phyloP scores from a whole-genome alignment of 1,139 yeast genomes.

The Diutina scorzettiae region DNA sequence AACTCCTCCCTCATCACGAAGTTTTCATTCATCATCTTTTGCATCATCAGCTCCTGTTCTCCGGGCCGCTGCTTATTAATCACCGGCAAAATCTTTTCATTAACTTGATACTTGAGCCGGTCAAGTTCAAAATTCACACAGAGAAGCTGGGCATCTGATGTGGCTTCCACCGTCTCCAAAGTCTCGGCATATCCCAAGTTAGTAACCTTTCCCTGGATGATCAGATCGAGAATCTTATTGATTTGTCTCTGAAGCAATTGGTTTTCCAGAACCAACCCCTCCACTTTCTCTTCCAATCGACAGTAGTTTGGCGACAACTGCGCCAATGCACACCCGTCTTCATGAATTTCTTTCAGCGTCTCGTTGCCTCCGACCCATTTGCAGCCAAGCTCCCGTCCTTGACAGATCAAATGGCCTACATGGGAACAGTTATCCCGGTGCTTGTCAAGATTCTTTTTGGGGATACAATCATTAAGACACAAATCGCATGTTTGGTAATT shows the following conservation, averaged over 20 bases:
- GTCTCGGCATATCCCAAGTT: conserved; percentile 39
- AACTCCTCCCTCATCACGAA: conserved; percentile 38
- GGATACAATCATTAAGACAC: conserved; percentile 31
- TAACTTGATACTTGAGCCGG: conserved; percentile 29
- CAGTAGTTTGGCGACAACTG: neutral
- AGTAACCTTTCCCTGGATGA: conserved; percentile 39
- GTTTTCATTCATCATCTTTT: conserved; percentile 30
- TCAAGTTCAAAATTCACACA: conserved; percentile 25
- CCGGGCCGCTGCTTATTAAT: conserved; percentile 16
- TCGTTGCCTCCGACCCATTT: conserved; percentile 28
- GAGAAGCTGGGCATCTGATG: conserved; percentile 8
- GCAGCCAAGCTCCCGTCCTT: conserved; percentile 31
- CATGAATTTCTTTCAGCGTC: conserved; percentile 20
- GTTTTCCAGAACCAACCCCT: conserved; percentile 11
- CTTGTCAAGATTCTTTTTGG: conserved; percentile 19
- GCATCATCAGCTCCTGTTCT: conserved; percentile 14
- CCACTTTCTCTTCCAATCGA: neutral
- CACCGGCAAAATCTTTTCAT: conserved; percentile 28
- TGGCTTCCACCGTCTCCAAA: conserved; percentile 29
- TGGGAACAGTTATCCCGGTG: conserved; percentile 26
- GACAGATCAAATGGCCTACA: conserved; percentile 24
- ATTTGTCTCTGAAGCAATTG: conserved; percentile 29
- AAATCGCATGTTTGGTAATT: conserved; percentile 30
- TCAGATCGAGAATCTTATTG: conserved; percentile 33
- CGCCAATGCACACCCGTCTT: neutral